Conservation (phyloP, 306 rosid genomes). For the Carpinus fangiana region DNA sequence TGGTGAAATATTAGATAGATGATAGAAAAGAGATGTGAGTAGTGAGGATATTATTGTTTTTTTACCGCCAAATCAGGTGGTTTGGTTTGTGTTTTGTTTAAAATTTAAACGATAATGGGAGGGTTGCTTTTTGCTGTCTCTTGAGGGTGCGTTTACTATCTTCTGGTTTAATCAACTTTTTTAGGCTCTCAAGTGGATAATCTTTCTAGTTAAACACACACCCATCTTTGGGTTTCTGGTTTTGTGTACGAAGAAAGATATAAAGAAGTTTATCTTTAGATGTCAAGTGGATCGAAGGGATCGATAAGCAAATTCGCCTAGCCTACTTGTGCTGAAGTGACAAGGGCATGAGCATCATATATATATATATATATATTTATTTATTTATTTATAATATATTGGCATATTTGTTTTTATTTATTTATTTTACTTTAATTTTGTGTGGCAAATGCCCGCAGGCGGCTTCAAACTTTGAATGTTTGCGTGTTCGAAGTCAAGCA, state of each 20-base stretch:
- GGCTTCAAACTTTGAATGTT: conserved; percentile 34
- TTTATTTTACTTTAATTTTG: neutral
- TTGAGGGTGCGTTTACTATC: neutral
- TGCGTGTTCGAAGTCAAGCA: conserved; percentile 41
- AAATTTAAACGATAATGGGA: conserved; percentile 21
- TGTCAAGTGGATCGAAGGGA: conserved; percentile 47
- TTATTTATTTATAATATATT: conserved; percentile 18
- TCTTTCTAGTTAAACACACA: conserved; percentile 32
- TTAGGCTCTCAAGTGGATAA: conserved; percentile 48
- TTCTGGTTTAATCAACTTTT: neutral
- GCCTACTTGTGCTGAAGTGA: conserved; percentile 34
- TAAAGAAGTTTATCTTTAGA: conserved; percentile 53
- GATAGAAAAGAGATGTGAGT: conserved; percentile 7
- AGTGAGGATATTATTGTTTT: conserved; percentile 33
- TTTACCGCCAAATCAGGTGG: conserved; percentile 40
- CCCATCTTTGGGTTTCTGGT: conserved; percentile 24
- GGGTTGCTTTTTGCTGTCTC: conserved; percentile 12
- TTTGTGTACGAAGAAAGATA: conserved; percentile 30
- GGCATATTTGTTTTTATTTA: neutral
- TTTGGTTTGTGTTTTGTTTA: conserved; percentile 19
- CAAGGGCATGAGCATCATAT: conserved; percentile 7
- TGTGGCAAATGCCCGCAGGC: conserved; percentile 11
- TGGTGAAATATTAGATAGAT: conserved; percentile 19
- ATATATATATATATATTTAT: conserved; percentile 7
- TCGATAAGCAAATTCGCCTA: conserved; percentile 36